Conservation (phyloP, 495 filamentous ascomycete genomes). For the Neurospora sublineolata region DNA sequence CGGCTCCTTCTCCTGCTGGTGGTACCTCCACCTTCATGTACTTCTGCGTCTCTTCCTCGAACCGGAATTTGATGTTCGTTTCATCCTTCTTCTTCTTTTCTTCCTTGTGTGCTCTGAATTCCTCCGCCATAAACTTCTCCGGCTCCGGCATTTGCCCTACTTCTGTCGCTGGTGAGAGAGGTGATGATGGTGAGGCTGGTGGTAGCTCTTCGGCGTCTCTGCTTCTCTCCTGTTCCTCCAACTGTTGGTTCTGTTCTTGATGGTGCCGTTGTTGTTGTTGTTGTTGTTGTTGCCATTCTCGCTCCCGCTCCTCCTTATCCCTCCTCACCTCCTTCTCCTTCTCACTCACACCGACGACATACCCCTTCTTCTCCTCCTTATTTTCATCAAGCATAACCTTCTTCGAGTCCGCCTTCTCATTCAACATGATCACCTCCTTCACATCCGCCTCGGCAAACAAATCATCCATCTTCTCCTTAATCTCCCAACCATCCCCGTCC, state of each 20-base stretch:
- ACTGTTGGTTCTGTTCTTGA: not conserved
- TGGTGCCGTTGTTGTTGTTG: not conserved
- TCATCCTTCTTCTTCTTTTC: not conserved
- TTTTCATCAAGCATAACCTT: not conserved
- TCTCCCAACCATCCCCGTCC: not conserved
- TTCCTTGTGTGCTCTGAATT: not conserved
- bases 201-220: not conserved
- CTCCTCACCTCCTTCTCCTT: not conserved
- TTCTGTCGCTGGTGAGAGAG: not conserved
- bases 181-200: not conserved
- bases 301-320: not conserved
- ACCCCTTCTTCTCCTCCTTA: not conserved
- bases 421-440: not conserved
- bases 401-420: not conserved
- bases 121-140: not conserved
- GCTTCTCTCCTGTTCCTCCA: not conserved
- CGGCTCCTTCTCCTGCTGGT: not conserved
- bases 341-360: not conserved
- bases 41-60: not conserved
- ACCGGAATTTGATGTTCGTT: not conserved
- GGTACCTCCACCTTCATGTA: not conserved
- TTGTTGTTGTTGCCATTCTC: not conserved
- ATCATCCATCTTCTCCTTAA: not conserved
- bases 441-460: not conserved
- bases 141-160: not conserved